Evolutionary conservation across 2,329 filamentous ascomycete species (phyloP).

Genomic region (Fusarium sp.): DNA sequence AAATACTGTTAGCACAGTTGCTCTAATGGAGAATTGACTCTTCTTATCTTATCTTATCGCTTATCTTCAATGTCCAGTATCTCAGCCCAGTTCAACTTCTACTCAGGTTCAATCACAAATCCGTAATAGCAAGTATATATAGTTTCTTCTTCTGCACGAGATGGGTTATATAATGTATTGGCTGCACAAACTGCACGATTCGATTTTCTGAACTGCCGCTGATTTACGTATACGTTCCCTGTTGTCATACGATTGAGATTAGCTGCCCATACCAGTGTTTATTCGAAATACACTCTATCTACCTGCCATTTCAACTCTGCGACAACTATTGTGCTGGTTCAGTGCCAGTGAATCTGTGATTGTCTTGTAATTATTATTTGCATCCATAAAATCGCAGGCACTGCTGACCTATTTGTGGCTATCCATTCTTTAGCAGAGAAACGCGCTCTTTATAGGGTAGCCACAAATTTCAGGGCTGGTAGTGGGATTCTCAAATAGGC

Average conservation of each 20-base stretch:
- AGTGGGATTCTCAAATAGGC: not conserved
- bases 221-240: accelerated
- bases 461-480: not conserved
- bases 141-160: accelerated
- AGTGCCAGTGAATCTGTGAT: too few relatives aligned
- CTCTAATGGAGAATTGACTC: accelerated
- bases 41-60: not conserved
- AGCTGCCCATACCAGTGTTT: too few relatives aligned
- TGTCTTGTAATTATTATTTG: accelerated
- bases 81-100: not conserved
- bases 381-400: not conserved
- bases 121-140: not conserved
- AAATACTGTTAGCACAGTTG: too few relatives aligned
- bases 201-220: accelerated
- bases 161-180: accelerated
- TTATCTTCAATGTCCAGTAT: accelerated
- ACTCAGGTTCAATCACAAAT: accelerated
- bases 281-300: accelerated
- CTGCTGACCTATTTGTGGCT: not conserved
- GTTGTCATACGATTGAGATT: too few relatives aligned
- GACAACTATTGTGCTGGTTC: too few relatives aligned
- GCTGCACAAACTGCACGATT: accelerated
- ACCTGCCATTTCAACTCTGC: accelerated
- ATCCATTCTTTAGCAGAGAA: not conserved
- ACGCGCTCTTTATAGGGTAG: not conserved